Evolutionary conservation across 2,329 filamentous ascomycete species (phyloP), one percentile per base, ranked within the genome.

Genomic region (Nemania abortiva): DNA sequence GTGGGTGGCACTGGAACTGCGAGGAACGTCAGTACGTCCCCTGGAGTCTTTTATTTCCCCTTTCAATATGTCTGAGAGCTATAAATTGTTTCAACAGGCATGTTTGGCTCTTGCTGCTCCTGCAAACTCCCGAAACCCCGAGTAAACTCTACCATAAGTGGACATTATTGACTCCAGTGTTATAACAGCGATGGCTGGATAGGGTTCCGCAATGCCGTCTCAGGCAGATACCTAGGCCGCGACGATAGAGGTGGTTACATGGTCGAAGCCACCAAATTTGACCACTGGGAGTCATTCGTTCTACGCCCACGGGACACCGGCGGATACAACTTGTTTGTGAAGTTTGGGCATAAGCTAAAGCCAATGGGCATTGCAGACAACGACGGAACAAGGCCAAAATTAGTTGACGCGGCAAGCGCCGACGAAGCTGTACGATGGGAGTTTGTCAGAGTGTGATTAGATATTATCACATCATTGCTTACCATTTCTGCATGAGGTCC

Each of bases 1-100:
- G 68, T 4, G 72, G 72, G 1, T 74, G 71, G 70, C 68, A 69
- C 1, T 74, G 70, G 71, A 27, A 22, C 15, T 73, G 68, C 55
- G 56, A 52, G 24, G 70, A 72, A 22, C n/a, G n/a, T n/a, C n/a
- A n/a, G n/a, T n/a, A n/a, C n/a, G n/a, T n/a, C n/a, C n/a, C n/a
- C n/a, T n/a, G n/a, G n/a, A n/a, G n/a, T n/a, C n/a, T n/a, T n/a
- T n/a, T n/a, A n/a, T n/a, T n/a, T n/a, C n/a, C n/a, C n/a, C n/a
- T n/a, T n/a, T n/a, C n/a, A n/a, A n/a, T n/a, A n/a, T n/a, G n/a
- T n/a, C n/a, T n/a, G n/a, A n/a, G n/a, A n/a, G n/a, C n/a, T n/a
- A n/a, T n/a, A n/a, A n/a, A n/a, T n/a, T n/a, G n/a, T n/a, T n/a
- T n/a, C n/a, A n/a, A n/a, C n/a, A n/a, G n/a, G n/a, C n/a, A n/a